These are phyloP conservation scores for Erysimum cheiranthoides DNA, from an alignment of 345 rosid species.

Conservation along the genomic window DNA sequence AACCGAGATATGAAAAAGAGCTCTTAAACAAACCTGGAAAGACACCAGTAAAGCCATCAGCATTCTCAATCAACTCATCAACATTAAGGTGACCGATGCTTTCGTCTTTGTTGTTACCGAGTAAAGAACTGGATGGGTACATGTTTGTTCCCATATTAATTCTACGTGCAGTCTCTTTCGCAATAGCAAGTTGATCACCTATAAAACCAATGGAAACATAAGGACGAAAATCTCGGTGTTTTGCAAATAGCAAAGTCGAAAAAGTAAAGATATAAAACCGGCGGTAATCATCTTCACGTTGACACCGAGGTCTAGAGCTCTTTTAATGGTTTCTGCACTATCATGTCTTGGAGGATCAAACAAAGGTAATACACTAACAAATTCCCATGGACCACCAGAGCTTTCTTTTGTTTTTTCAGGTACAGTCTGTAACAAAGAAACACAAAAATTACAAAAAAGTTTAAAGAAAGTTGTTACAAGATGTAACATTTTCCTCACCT, in stretches of 20 bases:
- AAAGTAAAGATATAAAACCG: too few relatives aligned
- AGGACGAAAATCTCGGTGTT: background rate
- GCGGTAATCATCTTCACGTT: background rate
- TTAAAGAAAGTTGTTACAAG: background rate
- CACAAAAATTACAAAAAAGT: background rate
- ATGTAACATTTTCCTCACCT: background rate
- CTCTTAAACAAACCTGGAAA: background rate
- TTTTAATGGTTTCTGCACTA: background rate
- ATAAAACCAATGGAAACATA: background rate
- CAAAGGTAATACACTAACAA: background rate
- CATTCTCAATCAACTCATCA: background rate
- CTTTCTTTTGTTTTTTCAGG: background rate
- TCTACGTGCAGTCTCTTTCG: background rate
- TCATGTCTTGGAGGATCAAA: conserved; percentile 2
- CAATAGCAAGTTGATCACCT: background rate
- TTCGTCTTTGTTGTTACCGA: background rate
- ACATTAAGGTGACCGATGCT: background rate
- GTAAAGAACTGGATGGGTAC: background rate
- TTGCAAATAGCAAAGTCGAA: background rate
- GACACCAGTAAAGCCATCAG: background rate
- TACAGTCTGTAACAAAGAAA: background rate
- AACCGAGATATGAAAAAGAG: background rate
- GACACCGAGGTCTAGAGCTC: background rate
- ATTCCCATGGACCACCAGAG: background rate
- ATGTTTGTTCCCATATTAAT: background rate